A percentile compares a stretch with the other conserved stretches of the same genome.
These are phyloP conservation scores for Candida michaelii DNA, from an alignment of 805 yeast genomes.

Conservation along the genomic window DNA sequence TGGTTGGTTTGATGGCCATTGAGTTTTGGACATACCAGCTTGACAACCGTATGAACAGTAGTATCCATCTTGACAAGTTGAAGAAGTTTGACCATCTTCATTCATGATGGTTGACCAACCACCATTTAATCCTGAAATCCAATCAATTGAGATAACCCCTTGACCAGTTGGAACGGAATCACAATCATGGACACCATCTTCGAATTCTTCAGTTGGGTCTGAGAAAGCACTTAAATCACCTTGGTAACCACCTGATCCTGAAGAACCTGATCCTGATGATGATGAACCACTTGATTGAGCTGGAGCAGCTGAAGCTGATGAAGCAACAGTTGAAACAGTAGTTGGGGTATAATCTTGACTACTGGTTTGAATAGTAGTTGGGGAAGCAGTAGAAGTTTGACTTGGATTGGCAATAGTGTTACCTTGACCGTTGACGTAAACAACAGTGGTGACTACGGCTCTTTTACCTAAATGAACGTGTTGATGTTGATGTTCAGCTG, in stretches of 20 bases:
- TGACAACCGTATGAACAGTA: constrained; percentile 98
- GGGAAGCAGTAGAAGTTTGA: constrained; percentile 14
- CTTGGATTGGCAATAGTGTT: constrained; percentile 34
- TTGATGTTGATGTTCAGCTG: constrained; percentile 32
- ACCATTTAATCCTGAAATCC: constrained; percentile 52
- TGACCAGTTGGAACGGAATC: constrained; percentile 72
- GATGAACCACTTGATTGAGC: constrained; percentile 3
- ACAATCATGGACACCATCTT: constrained; percentile 73
- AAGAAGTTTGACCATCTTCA: constrained; percentile 57
- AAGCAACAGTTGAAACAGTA: constrained; percentile 9
- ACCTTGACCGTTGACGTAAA: constrained; percentile 33
- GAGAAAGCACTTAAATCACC: constrained; percentile 63
- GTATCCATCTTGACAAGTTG: constrained; percentile 80
- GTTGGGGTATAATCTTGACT: constrained; percentile 9
- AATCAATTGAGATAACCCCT: constrained; percentile 77
- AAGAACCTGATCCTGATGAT: constrained; percentile 5
- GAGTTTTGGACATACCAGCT: constrained; percentile 98
- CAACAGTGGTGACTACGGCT: constrained; percentile 39
- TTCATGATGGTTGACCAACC: constrained; percentile 81
- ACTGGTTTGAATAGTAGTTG: constrained; percentile 12
- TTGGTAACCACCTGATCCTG: constrained; percentile 28
- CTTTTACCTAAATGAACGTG: constrained; percentile 34
- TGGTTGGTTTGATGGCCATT: constrained; percentile 93
- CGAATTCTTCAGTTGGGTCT: constrained; percentile 60
- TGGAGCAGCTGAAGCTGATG: constrained; percentile 6